Evolutionary conservation across 768 basidiomycete genomes (phyloP), one percentile per base, ranked within the genome.

Genomic region (Mycena metata): DNA sequence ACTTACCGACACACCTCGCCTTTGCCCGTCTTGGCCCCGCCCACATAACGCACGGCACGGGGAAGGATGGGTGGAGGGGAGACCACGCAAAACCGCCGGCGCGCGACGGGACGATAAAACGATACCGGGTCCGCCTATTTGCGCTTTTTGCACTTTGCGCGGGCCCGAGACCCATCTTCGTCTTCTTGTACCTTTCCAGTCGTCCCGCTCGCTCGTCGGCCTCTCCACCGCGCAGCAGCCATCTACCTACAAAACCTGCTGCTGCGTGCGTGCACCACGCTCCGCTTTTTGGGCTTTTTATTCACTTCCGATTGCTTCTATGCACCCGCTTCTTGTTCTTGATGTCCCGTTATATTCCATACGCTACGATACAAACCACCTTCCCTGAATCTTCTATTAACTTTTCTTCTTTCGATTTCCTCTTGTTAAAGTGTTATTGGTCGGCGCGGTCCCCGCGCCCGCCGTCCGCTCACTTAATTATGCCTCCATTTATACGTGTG

Each of bases 391-490:
- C 54, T n/a, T 50, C 41, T 26, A 45, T 36, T 47, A 11, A 39
- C 23, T 30, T 45, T 51, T 61, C 35, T 21, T 43, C 60, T 57
- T 66, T 39, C 46, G 55, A 42, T 61, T 60, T 47, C 61, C 35
- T 59, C 35, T 42, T 41, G n/a, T 61, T 46, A 41, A 63, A 69
- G 67, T 69, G 67, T 63, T 64, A 59, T 69, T 60, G 62, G 61
- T 55, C 60, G 66, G 66, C 45, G 54, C 47, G 30, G 56, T 26
- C 60, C 56, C 58, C 56, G 46, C 58, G 21, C 60, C 30, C 60
- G 61, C 69, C 62, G 69, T 70, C 69, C 69, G 35, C 65, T 70
- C 69, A 70, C 69, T 70, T 70, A 70, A 70, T 70, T 70, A 70
- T 70, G 69, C 65, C 56, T 69, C 61, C 67, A 69, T 63, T 64